Base-by-base conservation (phyloP, 805 yeast species). In the Hanseniaspora thailandica region DNA sequence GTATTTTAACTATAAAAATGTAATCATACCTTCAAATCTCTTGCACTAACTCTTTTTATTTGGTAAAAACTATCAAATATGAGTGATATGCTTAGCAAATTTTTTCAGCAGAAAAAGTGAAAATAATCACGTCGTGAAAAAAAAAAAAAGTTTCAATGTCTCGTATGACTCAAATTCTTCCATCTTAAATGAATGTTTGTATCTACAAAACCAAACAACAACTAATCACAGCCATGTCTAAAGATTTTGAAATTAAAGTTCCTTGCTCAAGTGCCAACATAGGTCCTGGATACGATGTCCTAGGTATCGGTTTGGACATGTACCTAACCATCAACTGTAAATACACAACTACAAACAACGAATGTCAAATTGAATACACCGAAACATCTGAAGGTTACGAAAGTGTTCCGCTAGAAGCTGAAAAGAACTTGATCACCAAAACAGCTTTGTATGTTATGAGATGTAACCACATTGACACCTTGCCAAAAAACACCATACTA, bases 221-320 rank as follows among this genome's bases (percentile, higher is more conserved):
- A 7, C 15, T 35, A 20, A 17, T 31, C 5, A 22, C 12, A 22
- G 36, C 20, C 23, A 17, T 71, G 79, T 58, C 67, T 54, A 73
- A 78, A 56, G 71, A 74, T 52, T 83, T 83, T 67, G 67, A 65
- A 43, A 76, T 86, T 60, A 79, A 77, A 52, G 93, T 90, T 17
- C 98, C 98, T 4, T 96, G 97, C 6, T 89, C 97, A 5, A 85
- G 95, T 47, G 98, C 98, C 62, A 93, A 93, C 63, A 90, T 93
- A 50, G 98, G 98, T 8, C 98, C 98, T 9, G 98, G 98, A 1
- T 93, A 90, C 64, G 98, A 93, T 68, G 98, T 93, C 6, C 71
- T 93, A 49, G 98, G 98, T 23, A 82, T 93, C 39, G 96, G 96
- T 45, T 74, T 93, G 58, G 76, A 84, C 57, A 70, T 88, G 47